phyloP scores from a whole-genome alignment of 1,139 yeast species.

The Starmera stellimalicola region DNA sequence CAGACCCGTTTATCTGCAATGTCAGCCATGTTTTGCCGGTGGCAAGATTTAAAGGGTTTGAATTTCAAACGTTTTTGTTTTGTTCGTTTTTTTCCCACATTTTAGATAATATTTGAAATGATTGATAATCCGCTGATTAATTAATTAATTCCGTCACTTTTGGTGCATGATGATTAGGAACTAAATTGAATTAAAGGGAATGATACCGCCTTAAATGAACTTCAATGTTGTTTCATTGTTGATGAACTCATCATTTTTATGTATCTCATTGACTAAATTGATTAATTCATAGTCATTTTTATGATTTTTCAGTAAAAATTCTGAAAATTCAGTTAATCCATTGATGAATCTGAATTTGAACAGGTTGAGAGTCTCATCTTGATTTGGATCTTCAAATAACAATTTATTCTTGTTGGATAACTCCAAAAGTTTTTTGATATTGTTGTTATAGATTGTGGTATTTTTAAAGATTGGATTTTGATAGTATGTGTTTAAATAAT shows the following conservation, averaged over 20 bases:
- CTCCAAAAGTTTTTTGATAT: constrained; percentile 6
- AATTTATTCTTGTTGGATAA: constrained; percentile 7
- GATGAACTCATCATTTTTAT: constrained; percentile 8
- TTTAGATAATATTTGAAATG: too few species aligned
- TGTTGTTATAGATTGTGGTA: constrained; percentile 4
- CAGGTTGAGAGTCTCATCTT: constrained; percentile 7
- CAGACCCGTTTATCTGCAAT: constrained; percentile 24
- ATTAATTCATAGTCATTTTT: neutral
- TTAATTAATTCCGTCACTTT: too few species aligned
- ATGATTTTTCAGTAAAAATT: neutral
- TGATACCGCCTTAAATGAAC: constrained; percentile 9
- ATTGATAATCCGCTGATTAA: too few species aligned
- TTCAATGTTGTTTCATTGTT: constrained; percentile 11
- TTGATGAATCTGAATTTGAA: constrained; percentile 10
- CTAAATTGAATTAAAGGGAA: too few species aligned
- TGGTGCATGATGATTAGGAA: too few species aligned
- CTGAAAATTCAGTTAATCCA: constrained; percentile 7
- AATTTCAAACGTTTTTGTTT: too few species aligned
- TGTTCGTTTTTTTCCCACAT: too few species aligned
- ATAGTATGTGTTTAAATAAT: constrained; percentile 3
- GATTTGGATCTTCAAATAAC: constrained; percentile 1
- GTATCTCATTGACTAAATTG: constrained; percentile 1
- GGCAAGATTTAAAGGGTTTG: too few species aligned
- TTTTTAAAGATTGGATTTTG: constrained; percentile 6
- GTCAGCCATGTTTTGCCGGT: too few species aligned